Base-by-base conservation (phyloP, 1,139 yeast genomes). In the Yamadazyma triangularis region DNA sequence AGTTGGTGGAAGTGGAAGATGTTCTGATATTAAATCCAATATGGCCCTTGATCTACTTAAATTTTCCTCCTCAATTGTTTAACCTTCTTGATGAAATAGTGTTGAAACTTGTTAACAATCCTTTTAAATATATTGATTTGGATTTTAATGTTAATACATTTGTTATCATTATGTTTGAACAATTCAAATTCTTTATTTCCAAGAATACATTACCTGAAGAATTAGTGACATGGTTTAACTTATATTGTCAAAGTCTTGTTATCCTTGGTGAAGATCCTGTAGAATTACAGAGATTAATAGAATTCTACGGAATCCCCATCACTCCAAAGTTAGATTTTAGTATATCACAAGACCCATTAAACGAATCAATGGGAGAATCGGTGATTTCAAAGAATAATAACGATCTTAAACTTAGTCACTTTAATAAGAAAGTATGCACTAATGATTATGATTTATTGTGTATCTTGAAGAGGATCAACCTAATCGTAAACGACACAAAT, bases 41-140 rank as follows among this genome's bases (percentile, higher is more conserved):
- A 5, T 44, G 38, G 35, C 23, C 39, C 8, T 30, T 44, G 4
- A 25, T 44, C 12, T 30, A 35, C 15, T 18, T 34, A 9, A 23
- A 30, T 2, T 23, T 25, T 7, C 48, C 48, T 4, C 26, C 22
- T 2, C 30, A 28, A 12, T 33, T 56, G 18, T 82, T 87, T 81
- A 61, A 61, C 11, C 53, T 86, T 24, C 43, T 89, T 11, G 95
- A 88, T 50, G 93, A 88, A 50, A 64, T 84, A 1, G 68, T 86
- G 16, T 64, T 87, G 1, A 70, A 96, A 42, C 68, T 82, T 32
- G 9, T 18, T 18, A 70, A 77, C 38, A 60, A 86, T 1, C 96
- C 96, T 0, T 91, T 82, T 57, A 87, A 84, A 50, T 89, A 87
- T 44, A 70, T 86, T 32, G 97, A 89, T 49, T 48, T 66, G 36